Evolutionary conservation across 176 grass and related monocot genomes (phyloP).

Genomic region (Poa pratensis): DNA sequence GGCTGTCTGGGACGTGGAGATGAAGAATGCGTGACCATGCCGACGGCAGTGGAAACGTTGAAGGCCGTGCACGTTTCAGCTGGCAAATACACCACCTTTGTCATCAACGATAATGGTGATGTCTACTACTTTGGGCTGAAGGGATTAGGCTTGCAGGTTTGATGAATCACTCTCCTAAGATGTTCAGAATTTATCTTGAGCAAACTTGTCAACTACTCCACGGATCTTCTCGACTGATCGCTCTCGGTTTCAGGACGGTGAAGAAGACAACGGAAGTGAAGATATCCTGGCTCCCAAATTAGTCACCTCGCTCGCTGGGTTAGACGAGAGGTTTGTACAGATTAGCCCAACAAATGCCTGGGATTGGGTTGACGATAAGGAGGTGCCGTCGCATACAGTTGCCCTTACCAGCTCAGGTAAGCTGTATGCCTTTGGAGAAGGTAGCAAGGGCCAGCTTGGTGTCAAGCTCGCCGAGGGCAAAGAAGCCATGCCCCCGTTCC

Average conservation of each 20-base stretch:
- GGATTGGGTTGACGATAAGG: neutral
- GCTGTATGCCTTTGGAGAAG: conserved; percentile 55
- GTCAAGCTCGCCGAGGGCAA: conserved; percentile 49
- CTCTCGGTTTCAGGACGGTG: conserved; percentile 38
- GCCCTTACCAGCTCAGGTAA: conserved; percentile 59
- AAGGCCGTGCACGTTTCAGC: conserved; percentile 59
- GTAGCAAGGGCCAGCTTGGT: conserved; percentile 59
- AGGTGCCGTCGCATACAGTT: conserved; percentile 33
- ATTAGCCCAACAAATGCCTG: conserved; percentile 52
- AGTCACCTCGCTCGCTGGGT: conserved; percentile 34
- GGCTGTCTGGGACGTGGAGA: conserved; percentile 67
- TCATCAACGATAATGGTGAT: conserved; percentile 51
- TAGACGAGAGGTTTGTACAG: conserved; percentile 51
- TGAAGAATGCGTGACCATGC: conserved; percentile 41
- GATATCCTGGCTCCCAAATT: conserved; percentile 39
- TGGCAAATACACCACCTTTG: conserved; percentile 52
- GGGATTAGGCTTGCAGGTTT: conserved; percentile 53
- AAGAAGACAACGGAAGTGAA: neutral
- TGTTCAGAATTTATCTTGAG: too few species aligned
- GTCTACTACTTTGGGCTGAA: conserved; percentile 57
- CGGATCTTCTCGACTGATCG: too few species aligned
- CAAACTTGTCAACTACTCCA: neutral
- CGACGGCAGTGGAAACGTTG: conserved; percentile 45
- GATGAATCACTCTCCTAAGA: conserved; percentile 1
- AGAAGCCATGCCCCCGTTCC: conserved; percentile 8